Evolutionary conservation across 2,329 filamentous ascomycete genomes (phyloP), one percentile per base, ranked within the genome.

Genomic region (Coniella vitis): DNA sequence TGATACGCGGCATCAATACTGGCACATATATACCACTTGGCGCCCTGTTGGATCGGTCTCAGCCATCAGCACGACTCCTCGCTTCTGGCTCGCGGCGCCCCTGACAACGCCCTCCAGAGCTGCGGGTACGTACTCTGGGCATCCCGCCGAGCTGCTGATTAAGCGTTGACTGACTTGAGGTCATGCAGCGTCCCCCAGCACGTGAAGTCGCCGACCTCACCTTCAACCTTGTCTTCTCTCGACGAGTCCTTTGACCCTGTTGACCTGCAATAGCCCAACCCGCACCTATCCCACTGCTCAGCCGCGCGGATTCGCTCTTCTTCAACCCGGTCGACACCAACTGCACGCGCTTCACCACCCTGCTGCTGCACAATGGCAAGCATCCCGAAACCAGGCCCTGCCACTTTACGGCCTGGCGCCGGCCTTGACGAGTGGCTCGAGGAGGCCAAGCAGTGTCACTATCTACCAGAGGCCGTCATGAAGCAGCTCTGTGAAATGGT

Each of bases 401-500:
- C 91, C 52, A 89, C 86, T 60, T 74, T 97, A 56, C 83, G 82
- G 55, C 81, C 86, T 49, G 87, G 88, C 65, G 87, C 90, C 35
- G 89, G 89, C 13, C 83, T 94, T 31, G 89, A 96, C 66, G 90
- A 97, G 71, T 98, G 93, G 93, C 78, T 98, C 29, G 87, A 93
- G 64, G 87, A 94, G 68, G 93, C 93, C 38, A 96, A 95, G 70
- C 87, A 93, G 69, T 97, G 93, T 72, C 93, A 95, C 67, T 96
- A 97, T 67, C 79, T 98, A 45, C 93, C 93, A 43, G 93, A 98
- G 70, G 73, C 84, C 54, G 89, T 94, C 62, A 98, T 98, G 93
- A 98, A 98, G 76, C 87, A 95, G 68, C 78, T 98, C 42, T 98
- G 93, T 67, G 93, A 98, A 73, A 95, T 95, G 65, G 93, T 97